These are phyloP conservation scores for Penicillium ochrochloron DNA, from an alignment of 495 filamentous ascomycete species.

Conservation along the genomic window DNA sequence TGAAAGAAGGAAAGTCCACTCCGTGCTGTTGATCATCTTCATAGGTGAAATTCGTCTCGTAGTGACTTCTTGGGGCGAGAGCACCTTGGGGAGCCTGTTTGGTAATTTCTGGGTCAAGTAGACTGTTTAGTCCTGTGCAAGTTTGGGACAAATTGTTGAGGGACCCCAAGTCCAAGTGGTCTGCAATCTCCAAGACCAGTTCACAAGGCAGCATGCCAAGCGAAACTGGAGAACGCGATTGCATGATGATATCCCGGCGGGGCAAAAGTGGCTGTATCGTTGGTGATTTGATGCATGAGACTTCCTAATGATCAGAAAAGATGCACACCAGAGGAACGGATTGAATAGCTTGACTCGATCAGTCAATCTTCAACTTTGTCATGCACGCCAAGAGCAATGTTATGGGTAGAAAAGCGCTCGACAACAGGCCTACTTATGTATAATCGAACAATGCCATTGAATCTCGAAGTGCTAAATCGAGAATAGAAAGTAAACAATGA, in stretches of 20 bases:
- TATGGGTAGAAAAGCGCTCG: neutral
- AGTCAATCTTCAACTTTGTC: neutral
- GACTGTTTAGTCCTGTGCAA: neutral
- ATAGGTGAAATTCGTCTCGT: neutral
- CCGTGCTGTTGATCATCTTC: neutral
- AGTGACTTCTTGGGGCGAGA: neutral
- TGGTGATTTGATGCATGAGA: neutral
- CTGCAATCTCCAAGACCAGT: neutral
- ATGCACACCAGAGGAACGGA: neutral
- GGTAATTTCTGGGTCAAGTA: neutral
- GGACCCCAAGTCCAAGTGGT: neutral
- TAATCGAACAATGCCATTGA: neutral
- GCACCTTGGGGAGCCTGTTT: neutral
- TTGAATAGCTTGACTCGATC: neutral
- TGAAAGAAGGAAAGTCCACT: neutral
- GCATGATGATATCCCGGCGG: neutral
- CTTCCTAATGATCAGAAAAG: neutral
- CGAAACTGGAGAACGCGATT: neutral
- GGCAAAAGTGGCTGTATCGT: neutral
- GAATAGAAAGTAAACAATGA: neutral
- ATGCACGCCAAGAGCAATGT: neutral
- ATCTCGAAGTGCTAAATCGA: neutral
- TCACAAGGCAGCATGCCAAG: neutral
- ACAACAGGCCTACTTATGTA: neutral
- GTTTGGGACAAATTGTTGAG: neutral